phyloP scores from a whole-genome alignment of 2,329 filamentous ascomycete species.

The Sporothrix pseudoabietina region DNA sequence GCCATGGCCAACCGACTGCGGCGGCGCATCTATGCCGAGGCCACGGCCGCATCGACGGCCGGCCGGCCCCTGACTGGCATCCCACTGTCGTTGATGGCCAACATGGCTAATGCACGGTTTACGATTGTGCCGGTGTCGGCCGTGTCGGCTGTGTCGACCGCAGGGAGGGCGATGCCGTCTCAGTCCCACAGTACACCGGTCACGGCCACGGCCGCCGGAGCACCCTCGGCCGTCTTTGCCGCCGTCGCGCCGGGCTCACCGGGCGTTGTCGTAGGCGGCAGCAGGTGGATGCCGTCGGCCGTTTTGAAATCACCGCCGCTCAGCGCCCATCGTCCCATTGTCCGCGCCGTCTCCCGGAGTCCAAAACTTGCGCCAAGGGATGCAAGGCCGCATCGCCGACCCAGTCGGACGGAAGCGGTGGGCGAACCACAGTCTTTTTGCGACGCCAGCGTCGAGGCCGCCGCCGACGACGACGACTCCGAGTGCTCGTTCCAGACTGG shows the following conservation, averaged over 20 bases:
- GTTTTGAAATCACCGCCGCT: background rate
- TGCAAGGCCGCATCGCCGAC: slow-evolving; percentile 24
- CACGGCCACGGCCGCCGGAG: background rate
- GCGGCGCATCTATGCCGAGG: slow-evolving; percentile 48
- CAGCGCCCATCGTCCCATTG: background rate
- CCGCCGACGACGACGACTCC: slow-evolving; percentile 43
- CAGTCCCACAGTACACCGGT: background rate
- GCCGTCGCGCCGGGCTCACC: background rate
- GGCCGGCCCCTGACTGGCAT: slow-evolving; percentile 32
- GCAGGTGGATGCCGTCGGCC: background rate
- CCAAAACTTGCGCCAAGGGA: slow-evolving; percentile 36
- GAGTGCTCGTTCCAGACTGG: slow-evolving; percentile 49
- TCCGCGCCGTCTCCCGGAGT: slow-evolving; percentile 33
- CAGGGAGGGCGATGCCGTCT: background rate
- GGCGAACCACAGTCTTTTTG: no score
- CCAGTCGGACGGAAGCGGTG: background rate
- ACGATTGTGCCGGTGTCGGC: slow-evolving; percentile 12
- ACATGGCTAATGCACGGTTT: slow-evolving; percentile 22
- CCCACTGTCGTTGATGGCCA: slow-evolving; percentile 33
- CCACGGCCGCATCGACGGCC: slow-evolving; percentile 34
- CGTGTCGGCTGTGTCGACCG: background rate
- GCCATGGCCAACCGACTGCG: slow-evolving; percentile 66
- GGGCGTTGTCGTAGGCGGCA: no score
- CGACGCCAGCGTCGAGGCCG: slow-evolving; percentile 44
- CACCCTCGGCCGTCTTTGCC: slow-evolving; percentile 14